Evolutionary conservation across 1,284 basidiomycete genomes (phyloP).

Genomic region (Cryptococcus maquisensis): DNA sequence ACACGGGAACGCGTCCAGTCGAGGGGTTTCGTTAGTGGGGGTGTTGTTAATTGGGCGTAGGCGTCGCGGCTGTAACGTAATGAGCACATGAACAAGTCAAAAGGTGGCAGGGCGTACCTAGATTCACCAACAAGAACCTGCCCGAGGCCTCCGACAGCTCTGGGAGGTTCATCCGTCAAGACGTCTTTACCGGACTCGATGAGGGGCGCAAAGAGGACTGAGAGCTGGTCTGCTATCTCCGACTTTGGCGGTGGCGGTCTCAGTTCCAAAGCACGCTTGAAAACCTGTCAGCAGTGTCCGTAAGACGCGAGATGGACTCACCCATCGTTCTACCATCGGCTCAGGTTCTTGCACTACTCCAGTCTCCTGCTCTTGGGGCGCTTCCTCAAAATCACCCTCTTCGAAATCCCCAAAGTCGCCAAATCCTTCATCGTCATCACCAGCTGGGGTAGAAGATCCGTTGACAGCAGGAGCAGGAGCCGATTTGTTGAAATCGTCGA

Average conservation of each 20-base stretch:
- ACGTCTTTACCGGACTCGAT: constrained; percentile 53
- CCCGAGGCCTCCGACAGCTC: constrained; percentile 70
- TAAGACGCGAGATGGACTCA: neutral
- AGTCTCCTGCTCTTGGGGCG: constrained; percentile 8
- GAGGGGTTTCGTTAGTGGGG: constrained; percentile 60
- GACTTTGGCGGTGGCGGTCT: constrained; percentile 60
- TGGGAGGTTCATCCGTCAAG: constrained; percentile 66
- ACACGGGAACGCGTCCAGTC: constrained; percentile 88
- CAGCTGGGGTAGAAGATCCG: constrained; percentile 2
- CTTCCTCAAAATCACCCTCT: constrained; percentile 51
- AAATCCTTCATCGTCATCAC: constrained; percentile 42
- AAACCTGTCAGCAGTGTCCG: neutral
- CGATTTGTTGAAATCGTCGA: constrained; percentile 54
- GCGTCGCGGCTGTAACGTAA: constrained; percentile 60
- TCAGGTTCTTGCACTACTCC: constrained; percentile 5
- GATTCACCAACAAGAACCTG: constrained; percentile 65
- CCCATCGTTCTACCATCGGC: constrained; percentile 11
- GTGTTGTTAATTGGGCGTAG: constrained; percentile 58
- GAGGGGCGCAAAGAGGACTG: constrained; percentile 62
- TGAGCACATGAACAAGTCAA: neutral
- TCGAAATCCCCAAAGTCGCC: constrained; percentile 67
- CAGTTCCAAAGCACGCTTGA: constrained; percentile 60
- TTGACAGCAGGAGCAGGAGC: constrained; percentile 16
- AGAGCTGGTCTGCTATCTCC: constrained; percentile 60
- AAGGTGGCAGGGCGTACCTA: constrained; percentile 56